Evolutionary conservation across 768 basidiomycete species (phyloP).

Genomic region (Lactarius deliciosus): DNA sequence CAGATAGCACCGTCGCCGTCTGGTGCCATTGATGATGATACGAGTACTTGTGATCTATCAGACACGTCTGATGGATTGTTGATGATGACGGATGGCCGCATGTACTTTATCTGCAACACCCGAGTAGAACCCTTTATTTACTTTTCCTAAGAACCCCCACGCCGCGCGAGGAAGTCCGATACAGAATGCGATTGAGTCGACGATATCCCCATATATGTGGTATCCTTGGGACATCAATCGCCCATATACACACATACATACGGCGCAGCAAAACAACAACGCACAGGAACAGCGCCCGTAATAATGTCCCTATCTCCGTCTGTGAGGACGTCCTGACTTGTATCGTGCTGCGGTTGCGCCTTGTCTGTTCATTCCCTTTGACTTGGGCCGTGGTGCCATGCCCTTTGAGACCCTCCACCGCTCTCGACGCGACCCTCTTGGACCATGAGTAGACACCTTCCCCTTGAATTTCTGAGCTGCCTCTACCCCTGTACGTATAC

Average conservation of each 20-base stretch:
- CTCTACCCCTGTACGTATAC: constrained; percentile 59
- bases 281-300: constrained; percentile 7
- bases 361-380: constrained; percentile 64
- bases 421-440: constrained; percentile 72
- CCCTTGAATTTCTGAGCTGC: constrained; percentile 34
- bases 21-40: constrained; percentile 69
- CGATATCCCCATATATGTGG: constrained; percentile 19
- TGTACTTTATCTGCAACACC: constrained; percentile 10
- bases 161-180: constrained; percentile 18
- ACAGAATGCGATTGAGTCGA: constrained; percentile 7
- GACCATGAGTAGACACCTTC: constrained; percentile 78
- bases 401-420: constrained; percentile 84
- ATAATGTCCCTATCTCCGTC: constrained; percentile 55
- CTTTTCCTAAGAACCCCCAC: constrained; percentile 39
- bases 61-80: constrained; percentile 2
- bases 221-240: background rate
- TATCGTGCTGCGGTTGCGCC: constrained; percentile 58
- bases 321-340: constrained; percentile 68
- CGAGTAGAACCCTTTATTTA: background rate
- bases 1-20: constrained; percentile 83
- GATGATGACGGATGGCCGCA: background rate
- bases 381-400: constrained; percentile 49
- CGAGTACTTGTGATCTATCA: constrained; percentile 10
- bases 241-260: background rate
- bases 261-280: background rate